Evolutionary conservation across 2,329 filamentous ascomycete species (phyloP), one percentile per base, ranked within the genome.

Genomic region (Fusarium miscanthi): DNA sequence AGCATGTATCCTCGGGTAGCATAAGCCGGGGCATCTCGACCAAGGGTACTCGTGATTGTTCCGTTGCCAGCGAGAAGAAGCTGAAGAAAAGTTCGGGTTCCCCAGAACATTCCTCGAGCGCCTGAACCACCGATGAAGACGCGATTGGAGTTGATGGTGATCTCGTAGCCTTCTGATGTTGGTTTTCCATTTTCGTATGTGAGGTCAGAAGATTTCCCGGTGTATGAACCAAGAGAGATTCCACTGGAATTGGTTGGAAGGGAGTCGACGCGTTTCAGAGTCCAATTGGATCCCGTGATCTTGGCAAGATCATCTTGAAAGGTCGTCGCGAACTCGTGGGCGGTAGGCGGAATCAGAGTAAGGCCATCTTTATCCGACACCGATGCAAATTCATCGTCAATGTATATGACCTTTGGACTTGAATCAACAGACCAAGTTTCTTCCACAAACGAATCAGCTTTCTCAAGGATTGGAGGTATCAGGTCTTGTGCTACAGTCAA

Each of bases 51-150:
- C 0, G 37, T 53, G 6, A 59, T 42, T 3, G 51, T 65, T 0
- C 59, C 66, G 2, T 69, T 69, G 6, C 48, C 41, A 8, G 42
- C 46, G 2, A 59, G 59, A 19, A 69, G 59, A 13, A 69, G 65
- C 10, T 69, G 66, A 9, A 69, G 59, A 8, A 69, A 45, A 0
- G 66, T 69, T 8, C 66, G 54, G 4, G 66, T 69, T 19, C 66
- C 66, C 66, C 66, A 69, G 59, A 65, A 69, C 66, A 69, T 65
- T 21, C 66, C 66, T 0, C 65, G 66, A 3, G 66, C 66, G 9
- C 66, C 66, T n/a, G 31, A 64, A 31, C 66, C 65, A 3, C 66
- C 52, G 14, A 69, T 69, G 17, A 52, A 69, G 1, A 69, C 19
- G 9, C 66, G 59, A 19, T 46, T n/a, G 7, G 65, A 38, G 23